A percentile compares a stretch with the other conserved stretches of the same genome.
Conservation (phyloP, 148 eudicot species). For the Heliosperma pusillum region DNA sequence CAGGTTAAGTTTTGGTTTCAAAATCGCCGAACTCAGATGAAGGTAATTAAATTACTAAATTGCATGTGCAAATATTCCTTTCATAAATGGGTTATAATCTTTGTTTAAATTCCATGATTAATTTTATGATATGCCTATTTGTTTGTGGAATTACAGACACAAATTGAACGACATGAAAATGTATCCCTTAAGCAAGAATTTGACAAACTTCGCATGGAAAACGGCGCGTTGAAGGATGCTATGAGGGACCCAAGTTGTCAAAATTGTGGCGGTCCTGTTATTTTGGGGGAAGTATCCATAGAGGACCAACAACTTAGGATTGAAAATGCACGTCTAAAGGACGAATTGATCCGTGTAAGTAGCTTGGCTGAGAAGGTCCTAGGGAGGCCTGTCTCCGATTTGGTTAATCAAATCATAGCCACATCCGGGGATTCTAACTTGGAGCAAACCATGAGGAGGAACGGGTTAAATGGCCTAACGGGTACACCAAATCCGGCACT, state of each 20-base stretch:
- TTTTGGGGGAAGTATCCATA: conserved; percentile 42
- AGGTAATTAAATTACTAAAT: conserved; percentile 46
- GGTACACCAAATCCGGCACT: conserved; percentile 27
- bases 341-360: conserved; percentile 48
- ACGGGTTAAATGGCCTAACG: conserved; percentile 38
- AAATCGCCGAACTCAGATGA: conserved; percentile 79
- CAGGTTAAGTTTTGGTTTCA: conserved; percentile 98
- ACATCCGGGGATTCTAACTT: conserved; percentile 32
- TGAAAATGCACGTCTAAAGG: conserved; percentile 59
- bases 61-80: not conserved
- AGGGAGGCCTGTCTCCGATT: conserved; percentile 44
- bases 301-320: conserved; percentile 49
- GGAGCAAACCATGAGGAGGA: conserved; percentile 58
- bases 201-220: conserved; percentile 58
- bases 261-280: conserved; percentile 55
- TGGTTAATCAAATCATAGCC: conserved; percentile 25
- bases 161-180: conserved; percentile 62
- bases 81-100: not conserved
- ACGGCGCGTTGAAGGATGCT: conserved; percentile 55
- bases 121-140: not conserved
- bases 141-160: conserved; percentile 40
- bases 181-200: conserved; percentile 54
- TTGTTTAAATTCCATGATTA: not conserved
- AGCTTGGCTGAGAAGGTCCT: conserved; percentile 45
- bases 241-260: conserved; percentile 52